Percentiles rank a stretch among this genome's conserved stretches.
Evolutionary conservation across 768 basidiomycete species (phyloP).

Genomic region (Tricholoma saponaceum): DNA sequence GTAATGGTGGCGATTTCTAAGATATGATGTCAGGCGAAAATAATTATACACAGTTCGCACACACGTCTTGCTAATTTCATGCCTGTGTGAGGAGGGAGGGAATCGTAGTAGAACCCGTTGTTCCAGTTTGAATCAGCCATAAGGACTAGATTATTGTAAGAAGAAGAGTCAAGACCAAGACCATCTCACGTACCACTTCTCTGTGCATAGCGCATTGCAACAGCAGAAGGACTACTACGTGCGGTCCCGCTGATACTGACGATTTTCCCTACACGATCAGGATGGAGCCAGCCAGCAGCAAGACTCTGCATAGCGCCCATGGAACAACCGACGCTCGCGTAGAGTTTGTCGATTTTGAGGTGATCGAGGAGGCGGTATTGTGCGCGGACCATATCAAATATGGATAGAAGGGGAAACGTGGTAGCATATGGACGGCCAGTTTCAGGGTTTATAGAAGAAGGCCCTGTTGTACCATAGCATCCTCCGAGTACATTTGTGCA

Average conservation of each 20-base stretch:
- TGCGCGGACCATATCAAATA: slow-evolving; percentile 97
- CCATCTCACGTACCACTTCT: slow-evolving; percentile 63
- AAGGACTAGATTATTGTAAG: slow-evolving; percentile 55
- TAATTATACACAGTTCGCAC: slow-evolving; percentile 3
- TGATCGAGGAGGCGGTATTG: slow-evolving; percentile 86
- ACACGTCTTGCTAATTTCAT: slow-evolving; percentile 97
- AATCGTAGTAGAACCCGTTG: slow-evolving; percentile 95
- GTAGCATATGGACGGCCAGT: slow-evolving; percentile 80
- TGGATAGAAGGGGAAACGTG: slow-evolving; percentile 83
- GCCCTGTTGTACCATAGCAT: slow-evolving; percentile 97
- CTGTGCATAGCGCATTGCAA: slow-evolving; percentile 96
- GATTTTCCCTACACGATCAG: slow-evolving; percentile 83
- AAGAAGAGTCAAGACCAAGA: not conserved
- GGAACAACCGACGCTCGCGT: slow-evolving; percentile 90
- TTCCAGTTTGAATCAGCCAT: slow-evolving; percentile 99
- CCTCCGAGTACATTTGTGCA: slow-evolving; percentile 97
- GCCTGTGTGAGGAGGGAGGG: slow-evolving; percentile 92
- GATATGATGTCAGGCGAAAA: slow-evolving; percentile 1
- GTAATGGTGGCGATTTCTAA: slow-evolving; percentile 98
- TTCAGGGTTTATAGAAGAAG: slow-evolving; percentile 73
- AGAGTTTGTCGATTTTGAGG: slow-evolving; percentile 78
- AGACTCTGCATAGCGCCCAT: slow-evolving; percentile 99
- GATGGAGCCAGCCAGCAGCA: slow-evolving; percentile 90
- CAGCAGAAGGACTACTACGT: slow-evolving; percentile 83
- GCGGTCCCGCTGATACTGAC: slow-evolving; percentile 96